phyloP scores from a whole-genome alignment of 495 filamentous ascomycete species.

The Aspergillus heteromorphus region DNA sequence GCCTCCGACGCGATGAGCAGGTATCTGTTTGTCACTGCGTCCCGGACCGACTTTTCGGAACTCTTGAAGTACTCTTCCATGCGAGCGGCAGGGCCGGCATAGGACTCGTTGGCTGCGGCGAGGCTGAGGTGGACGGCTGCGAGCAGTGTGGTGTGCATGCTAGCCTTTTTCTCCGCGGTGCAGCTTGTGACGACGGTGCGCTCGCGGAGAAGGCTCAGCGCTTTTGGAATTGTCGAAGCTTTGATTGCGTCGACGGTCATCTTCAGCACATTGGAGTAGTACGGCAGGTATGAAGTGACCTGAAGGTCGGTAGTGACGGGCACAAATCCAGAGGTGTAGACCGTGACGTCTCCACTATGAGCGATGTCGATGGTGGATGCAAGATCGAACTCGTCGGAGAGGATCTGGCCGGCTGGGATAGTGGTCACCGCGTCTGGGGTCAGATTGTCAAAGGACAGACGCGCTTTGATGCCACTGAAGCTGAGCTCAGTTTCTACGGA shows the following conservation, averaged over 20 bases:
- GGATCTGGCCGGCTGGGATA: conserved; percentile 50
- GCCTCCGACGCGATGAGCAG: conserved; percentile 48
- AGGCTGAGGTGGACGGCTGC: conserved; percentile 48
- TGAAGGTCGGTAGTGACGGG: conserved; percentile 38
- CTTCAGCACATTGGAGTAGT: conserved; percentile 40
- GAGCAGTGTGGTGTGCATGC: conserved; percentile 41
- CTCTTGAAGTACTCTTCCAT: conserved; percentile 61
- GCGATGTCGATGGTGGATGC: conserved; percentile 52
- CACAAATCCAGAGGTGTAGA: conserved; percentile 48
- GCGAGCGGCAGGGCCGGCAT: conserved; percentile 42
- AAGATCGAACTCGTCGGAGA: conserved; percentile 53
- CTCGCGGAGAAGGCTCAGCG: conserved; percentile 42
- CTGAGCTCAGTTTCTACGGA: conserved; percentile 43
- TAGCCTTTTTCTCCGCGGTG: conserved; percentile 34
- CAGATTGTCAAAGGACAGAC: conserved; percentile 40
- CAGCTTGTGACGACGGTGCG: conserved; percentile 49
- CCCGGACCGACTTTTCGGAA: conserved; percentile 35
- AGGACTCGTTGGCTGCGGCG: conserved; percentile 49
- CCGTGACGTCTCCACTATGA: conserved; percentile 41
- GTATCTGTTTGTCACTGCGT: conserved; percentile 48
- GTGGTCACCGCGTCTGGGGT: conserved; percentile 48
- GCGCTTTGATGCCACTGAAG: conserved; percentile 55
- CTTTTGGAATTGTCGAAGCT: conserved; percentile 32
- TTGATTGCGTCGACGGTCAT: conserved; percentile 46
- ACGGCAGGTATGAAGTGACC: conserved; percentile 40